These are phyloP conservation scores for Pleurotus djamor DNA, from an alignment of 768 basidiomycete species.

Conservation along the genomic window DNA sequence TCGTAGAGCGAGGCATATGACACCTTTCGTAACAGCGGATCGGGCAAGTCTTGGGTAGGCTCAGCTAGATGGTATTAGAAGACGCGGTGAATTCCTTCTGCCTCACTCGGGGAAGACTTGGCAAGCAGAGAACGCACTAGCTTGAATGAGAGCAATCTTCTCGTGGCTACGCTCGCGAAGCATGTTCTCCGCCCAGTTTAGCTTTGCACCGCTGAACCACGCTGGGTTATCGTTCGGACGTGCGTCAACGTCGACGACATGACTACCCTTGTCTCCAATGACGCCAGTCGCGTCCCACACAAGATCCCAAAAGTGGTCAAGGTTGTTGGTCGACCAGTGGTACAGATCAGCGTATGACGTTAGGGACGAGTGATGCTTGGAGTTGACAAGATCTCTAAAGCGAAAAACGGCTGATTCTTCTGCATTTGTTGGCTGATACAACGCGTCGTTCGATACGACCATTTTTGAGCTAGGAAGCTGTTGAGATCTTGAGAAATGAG, in stretches of 20 bases:
- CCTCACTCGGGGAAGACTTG: neutral
- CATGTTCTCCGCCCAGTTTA: constrained; percentile 88
- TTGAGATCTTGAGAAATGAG: neutral
- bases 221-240: constrained; percentile 59
- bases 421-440: constrained; percentile 41
- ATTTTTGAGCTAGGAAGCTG: neutral
- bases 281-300: constrained; percentile 73
- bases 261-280: constrained; percentile 58
- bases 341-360: constrained; percentile 63
- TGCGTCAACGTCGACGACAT: constrained; percentile 55
- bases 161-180: constrained; percentile 52
- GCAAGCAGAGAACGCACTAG: constrained; percentile 44
- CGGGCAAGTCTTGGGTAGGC: constrained; percentile 47
- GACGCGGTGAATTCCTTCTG: constrained; percentile 14
- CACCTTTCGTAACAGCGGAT: constrained; percentile 39
- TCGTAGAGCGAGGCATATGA: constrained; percentile 60
- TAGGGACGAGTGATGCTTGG: constrained; percentile 39
- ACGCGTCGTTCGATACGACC: constrained; percentile 16
- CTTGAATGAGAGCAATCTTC: constrained; percentile 68
- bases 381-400: constrained; percentile 52
- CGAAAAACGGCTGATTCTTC: constrained; percentile 42
- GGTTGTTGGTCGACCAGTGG: constrained; percentile 58
- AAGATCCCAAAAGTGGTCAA: constrained; percentile 65
- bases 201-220: constrained; percentile 66
- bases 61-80: constrained; percentile 48